Evolutionary conservation across 2,329 filamentous ascomycete species (phyloP).

Genomic region (Fusarium annulatum): DNA sequence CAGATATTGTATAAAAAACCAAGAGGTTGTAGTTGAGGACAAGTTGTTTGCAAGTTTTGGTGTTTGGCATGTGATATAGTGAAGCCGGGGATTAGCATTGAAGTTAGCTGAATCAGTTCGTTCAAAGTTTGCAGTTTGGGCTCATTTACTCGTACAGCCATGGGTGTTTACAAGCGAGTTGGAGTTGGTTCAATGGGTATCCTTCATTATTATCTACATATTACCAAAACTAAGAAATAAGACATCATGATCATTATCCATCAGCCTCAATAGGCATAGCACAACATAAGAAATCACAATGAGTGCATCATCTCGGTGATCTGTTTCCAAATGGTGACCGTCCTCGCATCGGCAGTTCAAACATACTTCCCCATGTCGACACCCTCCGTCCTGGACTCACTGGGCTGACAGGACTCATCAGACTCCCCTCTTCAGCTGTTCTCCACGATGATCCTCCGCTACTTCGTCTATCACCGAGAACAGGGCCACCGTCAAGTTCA

Average conservation of each 20-base stretch:
- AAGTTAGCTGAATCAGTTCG: not conserved
- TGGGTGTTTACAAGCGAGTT: not conserved
- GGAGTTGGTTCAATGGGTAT: constrained; percentile 19
- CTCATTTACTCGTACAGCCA: not conserved
- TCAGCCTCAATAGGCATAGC: not conserved
- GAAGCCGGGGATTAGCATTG: not conserved
- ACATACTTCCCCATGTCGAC: constrained; percentile 11
- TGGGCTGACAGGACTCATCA: not conserved
- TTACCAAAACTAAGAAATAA: constrained; percentile 7
- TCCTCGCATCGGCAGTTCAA: constrained; percentile 11
- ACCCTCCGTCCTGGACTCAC: constrained; percentile 24
- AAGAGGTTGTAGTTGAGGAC: constrained; percentile 13
- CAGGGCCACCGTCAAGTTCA: constrained; percentile 1
- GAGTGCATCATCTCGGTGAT: not conserved
- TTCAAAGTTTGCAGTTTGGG: not conserved
- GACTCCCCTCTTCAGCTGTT: not conserved
- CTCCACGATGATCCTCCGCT: constrained; percentile 24
- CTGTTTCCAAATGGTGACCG: not conserved
- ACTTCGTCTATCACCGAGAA: constrained; percentile 10
- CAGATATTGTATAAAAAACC: constrained; percentile 31
- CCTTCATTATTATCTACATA: constrained; percentile 7
- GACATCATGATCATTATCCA: constrained; percentile 31
- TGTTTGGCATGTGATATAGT: not conserved
- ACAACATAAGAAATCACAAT: not conserved
- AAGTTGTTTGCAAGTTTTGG: not conserved